Conservation (phyloP, 2,329 filamentous ascomycete genomes). For the Teratosphaeria zuluensis region DNA sequence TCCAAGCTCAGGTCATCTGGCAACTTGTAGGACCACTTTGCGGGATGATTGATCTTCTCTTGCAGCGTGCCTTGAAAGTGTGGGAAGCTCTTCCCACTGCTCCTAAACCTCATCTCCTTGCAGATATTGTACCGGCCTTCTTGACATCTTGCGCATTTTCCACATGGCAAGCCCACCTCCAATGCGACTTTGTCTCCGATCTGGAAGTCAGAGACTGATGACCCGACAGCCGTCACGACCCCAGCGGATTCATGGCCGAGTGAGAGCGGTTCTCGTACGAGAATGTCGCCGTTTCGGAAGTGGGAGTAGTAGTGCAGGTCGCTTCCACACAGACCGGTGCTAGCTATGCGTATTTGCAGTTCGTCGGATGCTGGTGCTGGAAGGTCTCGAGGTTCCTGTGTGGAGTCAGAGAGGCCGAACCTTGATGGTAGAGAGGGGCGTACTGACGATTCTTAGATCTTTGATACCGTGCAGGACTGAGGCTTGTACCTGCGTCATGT, state of each 20-base stretch:
- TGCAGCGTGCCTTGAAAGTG: conserved; percentile 57
- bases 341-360: conserved; percentile 54
- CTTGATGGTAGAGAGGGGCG: conserved; percentile 3
- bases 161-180: conserved; percentile 83
- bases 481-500: conserved; percentile 30
- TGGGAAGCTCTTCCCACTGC: conserved; percentile 50
- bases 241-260: conserved; percentile 72
- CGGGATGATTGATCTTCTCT: conserved; percentile 52
- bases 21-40: conserved; percentile 49
- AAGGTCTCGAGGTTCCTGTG: conserved; percentile 45
- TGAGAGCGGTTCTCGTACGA: conserved; percentile 72
- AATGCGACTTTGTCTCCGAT: conserved; percentile 80
- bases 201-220: conserved; percentile 40
- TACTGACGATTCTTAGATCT: conserved; percentile 48
- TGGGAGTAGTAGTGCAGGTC: conserved; percentile 80
- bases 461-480: conserved; percentile 53
- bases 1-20: conserved; percentile 44
- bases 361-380: conserved; percentile 41
- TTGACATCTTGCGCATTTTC: conserved; percentile 46
- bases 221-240: conserved; percentile 63
- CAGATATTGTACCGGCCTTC: conserved; percentile 55
- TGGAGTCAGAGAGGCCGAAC: neutral
- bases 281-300: conserved; percentile 77
- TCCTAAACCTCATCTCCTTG: conserved; percentile 47
- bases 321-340: conserved; percentile 61